A percentile compares a stretch with the other conserved stretches of the same genome.
These are phyloP conservation scores for Cytospora piceae DNA, from an alignment of 2,329 filamentous ascomycete genomes.

Conservation along the genomic window DNA sequence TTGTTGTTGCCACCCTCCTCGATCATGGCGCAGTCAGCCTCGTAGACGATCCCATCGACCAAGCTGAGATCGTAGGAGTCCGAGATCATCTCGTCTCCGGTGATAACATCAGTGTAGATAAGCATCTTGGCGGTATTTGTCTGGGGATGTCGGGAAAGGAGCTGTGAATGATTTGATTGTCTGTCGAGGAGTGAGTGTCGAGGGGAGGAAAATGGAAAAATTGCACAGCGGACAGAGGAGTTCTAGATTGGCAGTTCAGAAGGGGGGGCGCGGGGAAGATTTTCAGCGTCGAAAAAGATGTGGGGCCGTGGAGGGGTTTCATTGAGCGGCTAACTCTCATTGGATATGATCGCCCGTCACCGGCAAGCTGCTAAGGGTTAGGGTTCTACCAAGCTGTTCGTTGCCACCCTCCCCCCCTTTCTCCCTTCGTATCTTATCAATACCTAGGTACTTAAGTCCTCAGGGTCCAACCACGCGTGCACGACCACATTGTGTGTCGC, in stretches of 20 bases:
- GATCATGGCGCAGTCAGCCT: slow-evolving; percentile 92
- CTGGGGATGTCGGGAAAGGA: slow-evolving; percentile 23
- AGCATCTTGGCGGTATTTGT: slow-evolving; percentile 64
- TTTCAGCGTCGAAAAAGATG: slow-evolving; percentile 27
- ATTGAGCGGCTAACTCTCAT: slow-evolving; percentile 17
- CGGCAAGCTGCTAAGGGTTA: not conserved
- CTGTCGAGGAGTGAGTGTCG: slow-evolving; percentile 8
- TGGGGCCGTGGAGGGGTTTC: slow-evolving; percentile 18
- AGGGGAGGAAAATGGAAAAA: slow-evolving; percentile 16
- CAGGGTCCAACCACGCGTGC: too few relatives aligned
- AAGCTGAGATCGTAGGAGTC: slow-evolving; percentile 88
- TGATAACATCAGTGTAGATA: slow-evolving; percentile 81
- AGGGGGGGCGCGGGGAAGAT: slow-evolving; percentile 30
- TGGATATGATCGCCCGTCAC: slow-evolving; percentile 1
- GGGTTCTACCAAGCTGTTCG: not conserved
- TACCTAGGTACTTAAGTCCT: too few relatives aligned
- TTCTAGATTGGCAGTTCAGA: slow-evolving; percentile 20
- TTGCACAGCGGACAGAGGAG: slow-evolving; percentile 20
- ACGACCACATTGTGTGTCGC: not conserved
- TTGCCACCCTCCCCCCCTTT: too few relatives aligned
- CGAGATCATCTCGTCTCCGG: slow-evolving; percentile 93
- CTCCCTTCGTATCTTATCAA: too few relatives aligned
- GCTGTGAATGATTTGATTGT: slow-evolving; percentile 16
- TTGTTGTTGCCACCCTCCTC: slow-evolving; percentile 74
- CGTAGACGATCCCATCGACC: slow-evolving; percentile 79